Percentiles rank a stretch among this genome's conserved stretches.
Evolutionary conservation across 768 basidiomycete species (phyloP).

Genomic region (Kwoniella sp.): DNA sequence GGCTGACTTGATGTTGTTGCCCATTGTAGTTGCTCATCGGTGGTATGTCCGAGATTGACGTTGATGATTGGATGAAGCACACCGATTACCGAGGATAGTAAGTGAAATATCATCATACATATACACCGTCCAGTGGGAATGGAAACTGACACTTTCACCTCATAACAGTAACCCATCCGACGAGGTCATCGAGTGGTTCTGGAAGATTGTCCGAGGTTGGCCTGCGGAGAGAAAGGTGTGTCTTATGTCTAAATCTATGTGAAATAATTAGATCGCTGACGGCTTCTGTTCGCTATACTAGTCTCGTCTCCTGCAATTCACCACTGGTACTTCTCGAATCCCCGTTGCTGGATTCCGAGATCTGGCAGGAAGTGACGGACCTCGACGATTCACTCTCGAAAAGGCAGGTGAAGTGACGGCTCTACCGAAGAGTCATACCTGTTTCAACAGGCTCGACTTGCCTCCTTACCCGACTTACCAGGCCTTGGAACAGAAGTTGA

Average conservation of each 20-base stretch:
- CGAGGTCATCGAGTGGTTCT: slow-evolving; percentile 92
- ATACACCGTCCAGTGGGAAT: too few relatives aligned
- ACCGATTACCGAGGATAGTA: slow-evolving; percentile 84
- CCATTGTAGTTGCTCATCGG: slow-evolving; percentile 75
- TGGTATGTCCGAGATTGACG: slow-evolving; percentile 99
- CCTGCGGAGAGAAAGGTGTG: slow-evolving; percentile 84
- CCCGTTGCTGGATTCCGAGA: slow-evolving; percentile 89
- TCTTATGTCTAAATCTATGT: background rate
- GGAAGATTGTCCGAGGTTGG: slow-evolving; percentile 98
- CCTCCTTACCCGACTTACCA: slow-evolving; percentile 98
- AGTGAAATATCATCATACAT: slow-evolving; percentile 8
- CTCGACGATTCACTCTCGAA: slow-evolving; percentile 94
- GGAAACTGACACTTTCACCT: background rate
- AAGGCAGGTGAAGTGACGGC: slow-evolving; percentile 96
- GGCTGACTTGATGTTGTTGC: background rate
- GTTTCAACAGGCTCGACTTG: slow-evolving; percentile 85
- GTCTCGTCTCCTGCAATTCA: slow-evolving; percentile 91
- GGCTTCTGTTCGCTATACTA: too few relatives aligned
- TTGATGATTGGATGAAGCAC: slow-evolving; percentile 99
- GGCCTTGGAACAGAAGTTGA: slow-evolving; percentile 90
- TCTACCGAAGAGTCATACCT: slow-evolving; percentile 95
- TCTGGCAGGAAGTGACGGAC: slow-evolving; percentile 95
- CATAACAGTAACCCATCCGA: slow-evolving; percentile 53
- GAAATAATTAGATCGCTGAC: too few relatives aligned
- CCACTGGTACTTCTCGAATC: slow-evolving; percentile 93